phyloP scores from a whole-genome alignment of 176 grass and related monocot genomes.

The Olyra latifolia region DNA sequence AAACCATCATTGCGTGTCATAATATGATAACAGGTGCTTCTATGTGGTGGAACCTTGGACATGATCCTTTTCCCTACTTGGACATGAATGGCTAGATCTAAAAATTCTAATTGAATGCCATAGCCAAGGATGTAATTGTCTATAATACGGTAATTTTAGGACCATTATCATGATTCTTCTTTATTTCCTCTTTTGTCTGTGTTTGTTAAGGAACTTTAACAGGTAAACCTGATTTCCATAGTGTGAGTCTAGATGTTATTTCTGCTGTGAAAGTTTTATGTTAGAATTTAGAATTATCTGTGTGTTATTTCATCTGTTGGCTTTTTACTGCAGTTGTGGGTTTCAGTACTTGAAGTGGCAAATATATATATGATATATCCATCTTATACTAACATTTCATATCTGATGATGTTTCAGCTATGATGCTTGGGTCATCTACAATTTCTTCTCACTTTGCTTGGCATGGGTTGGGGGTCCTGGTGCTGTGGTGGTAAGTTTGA shows the following conservation, averaged over 20 bases:
- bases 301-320: neutral
- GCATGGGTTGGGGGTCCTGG: conserved; percentile 98
- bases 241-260: neutral
- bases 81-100: neutral
- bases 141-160: neutral
- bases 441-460: conserved; percentile 93
- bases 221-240: neutral
- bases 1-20: neutral
- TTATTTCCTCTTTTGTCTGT: neutral
- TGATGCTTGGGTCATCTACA: conserved; percentile 98
- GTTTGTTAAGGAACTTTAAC: neutral
- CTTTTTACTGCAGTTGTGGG: conserved; percentile 9
- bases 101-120: neutral
- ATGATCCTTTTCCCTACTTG: neutral
- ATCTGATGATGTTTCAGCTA: conserved; percentile 73
- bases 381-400: conserved; percentile 23
- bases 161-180: neutral
- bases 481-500: conserved; percentile 90
- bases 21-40: neutral
- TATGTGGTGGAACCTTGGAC: neutral
- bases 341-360: neutral
- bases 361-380: neutral
- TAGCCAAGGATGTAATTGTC: neutral
- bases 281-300: neutral
- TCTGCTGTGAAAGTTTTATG: neutral